Base-by-base conservation (phyloP, 768 basidiomycete genomes). In the Ramaria sp. region DNA sequence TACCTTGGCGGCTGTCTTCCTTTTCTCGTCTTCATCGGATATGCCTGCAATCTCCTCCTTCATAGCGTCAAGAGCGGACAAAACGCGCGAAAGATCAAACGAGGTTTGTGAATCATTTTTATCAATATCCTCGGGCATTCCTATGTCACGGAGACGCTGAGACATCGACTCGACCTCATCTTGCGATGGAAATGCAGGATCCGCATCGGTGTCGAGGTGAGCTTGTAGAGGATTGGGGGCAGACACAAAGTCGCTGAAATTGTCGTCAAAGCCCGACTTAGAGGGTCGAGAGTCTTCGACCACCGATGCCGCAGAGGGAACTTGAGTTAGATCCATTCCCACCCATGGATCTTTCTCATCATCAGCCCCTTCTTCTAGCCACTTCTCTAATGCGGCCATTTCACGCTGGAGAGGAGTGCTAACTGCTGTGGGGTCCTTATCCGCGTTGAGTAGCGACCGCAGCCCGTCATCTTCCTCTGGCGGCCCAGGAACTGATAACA, bases 231-330 rank as follows among this genome's bases (percentile, higher is more conserved):
- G 9, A 37, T 37, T 37, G 9, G 71, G 78, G n/a, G 84, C 84
- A 33, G 84, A 82, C 17, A 88, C 77, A 60, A 88, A 88, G 30
- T 79, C 82, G 1, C 82, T 76, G 64, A 92, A 92, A 66, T 92
- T 86, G 63, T 91, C 89, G 54, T 91, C 89, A 62, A 91, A 81
- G 15, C 76, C 74, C 19, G 51, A 19, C 30, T 48, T 31, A 38
- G 53, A 42, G n/a, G 60, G 46, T 27, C 22, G 20, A 5, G 19
- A 19, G 27, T 27, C 27, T 27, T 27, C 27, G 27, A 27, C 27
- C 5, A 27, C 5, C 5, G 27, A 27, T 2, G 27, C 27, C 27
- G 27, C 27, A 5, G 27, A 27, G 27, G 2, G 27, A 27, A 5
- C 43, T 30, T 56, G n/a, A 30, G 38, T 27, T 34, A 17, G 33